These are phyloP conservation scores for Haplographium delicatum DNA, from an alignment of 495 filamentous ascomycete genomes.

Conservation along the genomic window DNA sequence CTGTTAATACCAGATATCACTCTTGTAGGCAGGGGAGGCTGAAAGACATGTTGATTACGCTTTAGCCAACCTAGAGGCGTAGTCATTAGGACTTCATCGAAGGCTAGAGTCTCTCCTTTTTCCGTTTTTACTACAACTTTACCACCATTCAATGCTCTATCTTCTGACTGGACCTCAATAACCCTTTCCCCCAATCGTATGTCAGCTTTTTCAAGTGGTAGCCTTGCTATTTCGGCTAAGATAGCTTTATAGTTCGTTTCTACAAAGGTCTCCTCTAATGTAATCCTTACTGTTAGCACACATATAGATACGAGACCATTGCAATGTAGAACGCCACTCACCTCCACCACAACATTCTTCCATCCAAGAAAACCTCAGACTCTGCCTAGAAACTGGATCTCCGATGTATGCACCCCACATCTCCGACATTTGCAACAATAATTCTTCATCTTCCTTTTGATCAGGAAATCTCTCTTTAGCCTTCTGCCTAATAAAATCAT, in stretches of 20 bases:
- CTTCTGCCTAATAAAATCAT: conserved; percentile 68
- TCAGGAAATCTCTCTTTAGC: conserved; percentile 47
- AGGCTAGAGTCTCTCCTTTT: conserved; percentile 46
- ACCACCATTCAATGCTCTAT: conserved; percentile 24
- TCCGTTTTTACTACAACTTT: conserved; percentile 50
- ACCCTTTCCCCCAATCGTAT: conserved; percentile 59
- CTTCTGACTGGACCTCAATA: conserved; percentile 35
- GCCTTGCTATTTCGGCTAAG: conserved; percentile 57
- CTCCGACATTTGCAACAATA: conserved; percentile 57
- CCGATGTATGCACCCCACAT: conserved; percentile 88
- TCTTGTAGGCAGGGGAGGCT: conserved; percentile 58
- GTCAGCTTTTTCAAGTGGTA: conserved; percentile 55
- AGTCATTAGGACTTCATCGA: conserved; percentile 83
- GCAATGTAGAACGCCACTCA: too few species aligned
- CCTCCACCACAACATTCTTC: conserved; percentile 89
- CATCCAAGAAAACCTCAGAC: conserved; percentile 82
- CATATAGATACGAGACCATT: neutral
- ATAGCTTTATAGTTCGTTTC: conserved; percentile 78
- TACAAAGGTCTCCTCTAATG: conserved; percentile 81
- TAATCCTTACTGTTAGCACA: conserved; percentile 5
- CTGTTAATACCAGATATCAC: conserved; percentile 66
- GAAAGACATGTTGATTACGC: conserved; percentile 61
- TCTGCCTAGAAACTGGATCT: conserved; percentile 66
- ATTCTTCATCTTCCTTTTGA: conserved; percentile 34
- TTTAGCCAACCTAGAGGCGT: conserved; percentile 86